Conservation (phyloP, 257 asterid species). For the Forsythia viridissima region DNA sequence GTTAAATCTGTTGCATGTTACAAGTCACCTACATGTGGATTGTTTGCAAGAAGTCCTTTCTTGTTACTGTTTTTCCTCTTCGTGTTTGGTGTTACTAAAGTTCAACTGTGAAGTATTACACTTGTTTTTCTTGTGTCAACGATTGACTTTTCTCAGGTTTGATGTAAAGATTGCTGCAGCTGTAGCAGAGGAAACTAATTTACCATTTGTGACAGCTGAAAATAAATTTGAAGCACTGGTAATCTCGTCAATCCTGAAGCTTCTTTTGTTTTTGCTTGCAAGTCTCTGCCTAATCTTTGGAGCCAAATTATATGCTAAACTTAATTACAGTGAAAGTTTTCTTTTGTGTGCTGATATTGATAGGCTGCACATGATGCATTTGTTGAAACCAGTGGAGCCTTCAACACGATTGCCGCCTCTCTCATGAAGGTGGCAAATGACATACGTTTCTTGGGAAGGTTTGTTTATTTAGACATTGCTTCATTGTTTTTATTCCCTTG, state of each 20-base stretch:
- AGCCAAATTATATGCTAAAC: background rate
- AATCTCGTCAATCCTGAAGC: slow-evolving; percentile 23
- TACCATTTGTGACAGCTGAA: slow-evolving; percentile 60
- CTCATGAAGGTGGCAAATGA: slow-evolving; percentile 98
- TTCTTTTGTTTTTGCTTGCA: slow-evolving; percentile 11
- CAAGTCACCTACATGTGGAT: slow-evolving; percentile 1
- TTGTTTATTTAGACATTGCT: slow-evolving; percentile 24
- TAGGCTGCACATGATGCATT: slow-evolving; percentile 99
- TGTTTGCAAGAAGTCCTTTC: slow-evolving; percentile 13
- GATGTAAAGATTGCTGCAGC: slow-evolving; percentile 63
- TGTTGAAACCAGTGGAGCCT: slow-evolving; percentile 93
- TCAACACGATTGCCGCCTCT: slow-evolving; percentile 87
- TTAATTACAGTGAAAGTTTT: background rate
- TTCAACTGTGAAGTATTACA: background rate
- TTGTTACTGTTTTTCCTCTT: background rate
- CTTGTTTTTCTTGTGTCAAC: background rate
- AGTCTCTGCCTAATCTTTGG: background rate
- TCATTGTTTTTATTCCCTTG: slow-evolving; percentile 10
- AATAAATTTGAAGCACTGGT: slow-evolving; percentile 62
- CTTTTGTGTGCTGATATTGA: slow-evolving; percentile 23
- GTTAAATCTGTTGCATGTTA: slow-evolving; percentile 11
- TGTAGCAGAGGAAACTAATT: slow-evolving; percentile 51
- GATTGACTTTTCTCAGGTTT: slow-evolving; percentile 55
- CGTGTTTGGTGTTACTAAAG: background rate
- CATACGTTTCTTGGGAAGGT: slow-evolving; percentile 97